Conservation (phyloP, 345 rosid genomes). For the Nephelium lappaceum region DNA sequence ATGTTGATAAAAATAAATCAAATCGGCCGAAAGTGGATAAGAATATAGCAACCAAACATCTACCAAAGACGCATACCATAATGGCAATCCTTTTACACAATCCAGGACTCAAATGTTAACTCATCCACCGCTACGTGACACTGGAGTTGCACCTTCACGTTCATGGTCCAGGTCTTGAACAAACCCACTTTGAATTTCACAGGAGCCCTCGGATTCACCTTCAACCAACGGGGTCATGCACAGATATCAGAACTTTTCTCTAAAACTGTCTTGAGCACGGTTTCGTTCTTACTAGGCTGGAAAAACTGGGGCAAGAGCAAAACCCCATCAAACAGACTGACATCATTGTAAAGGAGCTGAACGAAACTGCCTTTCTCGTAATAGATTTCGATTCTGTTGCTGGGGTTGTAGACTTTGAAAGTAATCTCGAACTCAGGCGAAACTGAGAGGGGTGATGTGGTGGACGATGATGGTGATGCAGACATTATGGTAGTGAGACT, state of each 20-base stretch:
- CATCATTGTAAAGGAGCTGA: slow-evolving; percentile 40
- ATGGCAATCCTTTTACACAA: slow-evolving; percentile 55
- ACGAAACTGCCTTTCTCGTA: slow-evolving; percentile 56
- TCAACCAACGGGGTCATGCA: slow-evolving; percentile 26
- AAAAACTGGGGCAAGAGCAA: slow-evolving; percentile 50
- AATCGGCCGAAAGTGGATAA: too few species aligned
- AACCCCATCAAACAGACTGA: slow-evolving; percentile 48
- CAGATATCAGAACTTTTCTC: slow-evolving; percentile 42
- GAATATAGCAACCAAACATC: too few species aligned
- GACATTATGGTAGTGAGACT: slow-evolving; percentile 39
- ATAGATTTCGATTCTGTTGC: slow-evolving; percentile 64
- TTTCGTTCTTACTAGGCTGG: slow-evolving; percentile 65
- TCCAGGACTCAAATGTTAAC: slow-evolving; percentile 53
- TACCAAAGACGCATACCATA: slow-evolving; percentile 65
- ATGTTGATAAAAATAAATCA: too few species aligned
- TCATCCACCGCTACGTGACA: slow-evolving; percentile 77
- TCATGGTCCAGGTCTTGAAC: slow-evolving; percentile 74
- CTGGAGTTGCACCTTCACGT: slow-evolving; percentile 53
- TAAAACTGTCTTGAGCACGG: slow-evolving; percentile 46
- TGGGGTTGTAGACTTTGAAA: slow-evolving; percentile 59
- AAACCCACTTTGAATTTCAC: slow-evolving; percentile 70
- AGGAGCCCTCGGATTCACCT: slow-evolving; percentile 54
- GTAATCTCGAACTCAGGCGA: slow-evolving; percentile 44
- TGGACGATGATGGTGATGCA: slow-evolving; percentile 26
- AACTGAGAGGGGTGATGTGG: slow-evolving; percentile 36